A percentile compares a stretch with the other conserved stretches of the same genome.
These are phyloP conservation scores for Lophiostoma macrostomum DNA, from an alignment of 495 filamentous ascomycete species.

Conservation along the genomic window DNA sequence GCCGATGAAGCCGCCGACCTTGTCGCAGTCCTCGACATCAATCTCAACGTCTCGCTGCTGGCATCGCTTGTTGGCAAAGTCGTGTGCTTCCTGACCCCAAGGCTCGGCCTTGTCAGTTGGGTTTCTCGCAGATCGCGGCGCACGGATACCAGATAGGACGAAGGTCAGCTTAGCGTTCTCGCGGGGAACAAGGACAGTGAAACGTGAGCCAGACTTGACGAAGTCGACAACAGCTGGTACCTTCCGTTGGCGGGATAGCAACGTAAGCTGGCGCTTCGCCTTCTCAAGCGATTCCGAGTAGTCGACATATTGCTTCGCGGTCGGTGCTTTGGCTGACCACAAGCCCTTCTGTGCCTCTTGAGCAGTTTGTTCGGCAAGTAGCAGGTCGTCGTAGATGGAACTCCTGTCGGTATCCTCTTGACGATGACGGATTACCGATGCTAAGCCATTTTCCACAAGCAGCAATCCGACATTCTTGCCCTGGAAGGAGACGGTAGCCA, in stretches of 20 bases:
- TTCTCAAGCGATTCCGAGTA: conserved; percentile 91
- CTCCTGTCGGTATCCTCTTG: conserved; percentile 90
- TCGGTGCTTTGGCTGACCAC: conserved; percentile 82
- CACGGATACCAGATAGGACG: conserved; percentile 89
- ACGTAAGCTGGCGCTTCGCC: conserved; percentile 85
- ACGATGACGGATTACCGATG: conserved; percentile 88
- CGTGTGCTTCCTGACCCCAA: conserved; percentile 90
- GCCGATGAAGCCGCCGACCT: conserved; percentile 95
- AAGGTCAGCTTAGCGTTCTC: conserved; percentile 94
- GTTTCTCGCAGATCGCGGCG: conserved; percentile 81
- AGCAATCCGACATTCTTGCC: conserved; percentile 83
- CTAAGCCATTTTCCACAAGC: conserved; percentile 87
- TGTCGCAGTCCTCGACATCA: conserved; percentile 91
- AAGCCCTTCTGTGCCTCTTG: conserved; percentile 86
- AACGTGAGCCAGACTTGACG: conserved; percentile 92
- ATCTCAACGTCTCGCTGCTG: conserved; percentile 97
- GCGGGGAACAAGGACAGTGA: conserved; percentile 86
- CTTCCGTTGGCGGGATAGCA: conserved; percentile 82
- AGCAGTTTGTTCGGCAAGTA: conserved; percentile 83
- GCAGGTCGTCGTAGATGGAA: conserved; percentile 87
- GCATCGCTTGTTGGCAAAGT: conserved; percentile 79
- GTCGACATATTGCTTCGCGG: conserved; percentile 75
- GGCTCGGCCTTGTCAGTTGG: conserved; percentile 81
- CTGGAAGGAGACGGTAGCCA: conserved; percentile 77
- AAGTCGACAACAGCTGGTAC: conserved; percentile 96